Evolutionary conservation across 768 basidiomycete species (phyloP).

Genomic region (Pisolithus microcarpus): DNA sequence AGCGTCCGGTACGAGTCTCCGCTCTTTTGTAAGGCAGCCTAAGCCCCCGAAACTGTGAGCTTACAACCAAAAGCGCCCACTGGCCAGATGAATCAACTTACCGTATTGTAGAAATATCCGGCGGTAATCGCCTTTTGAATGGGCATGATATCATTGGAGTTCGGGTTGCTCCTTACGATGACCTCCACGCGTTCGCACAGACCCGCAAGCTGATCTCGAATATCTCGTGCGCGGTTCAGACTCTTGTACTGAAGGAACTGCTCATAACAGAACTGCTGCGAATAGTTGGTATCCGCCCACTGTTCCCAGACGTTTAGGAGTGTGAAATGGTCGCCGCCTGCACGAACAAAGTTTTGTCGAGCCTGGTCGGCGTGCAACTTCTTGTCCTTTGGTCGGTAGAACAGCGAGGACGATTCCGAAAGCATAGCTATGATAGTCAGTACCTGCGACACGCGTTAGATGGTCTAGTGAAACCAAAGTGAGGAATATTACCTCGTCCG

Average conservation of each 20-base stretch:
- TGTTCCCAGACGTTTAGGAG: constrained; percentile 97
- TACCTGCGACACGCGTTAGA: constrained; percentile 42
- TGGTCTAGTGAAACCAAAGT: neutral
- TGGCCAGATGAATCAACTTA: constrained; percentile 29
- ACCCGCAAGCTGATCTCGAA: constrained; percentile 90
- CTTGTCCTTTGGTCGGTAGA: constrained; percentile 98
- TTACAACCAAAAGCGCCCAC: neutral
- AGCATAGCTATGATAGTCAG: constrained; percentile 97
- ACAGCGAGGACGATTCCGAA: constrained; percentile 88
- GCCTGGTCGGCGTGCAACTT: constrained; percentile 97
- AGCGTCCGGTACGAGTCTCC: constrained; percentile 96
- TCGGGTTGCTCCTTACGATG: constrained; percentile 78
- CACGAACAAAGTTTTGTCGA: constrained; percentile 90
- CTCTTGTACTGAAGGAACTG: constrained; percentile 95
- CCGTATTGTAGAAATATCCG: constrained; percentile 95
- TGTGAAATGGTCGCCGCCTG: constrained; percentile 97
- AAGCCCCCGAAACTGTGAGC: neutral
- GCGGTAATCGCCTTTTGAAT: constrained; percentile 93
- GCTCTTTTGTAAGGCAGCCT: constrained; percentile 91
- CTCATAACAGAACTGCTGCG: constrained; percentile 94
- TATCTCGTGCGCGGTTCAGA: constrained; percentile 88
- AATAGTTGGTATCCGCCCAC: constrained; percentile 97
- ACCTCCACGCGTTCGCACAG: constrained; percentile 97
- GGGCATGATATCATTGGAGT: constrained; percentile 86
- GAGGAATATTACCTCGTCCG: constrained; percentile 76